Conservation (phyloP, 2,329 filamentous ascomycete genomes). For the Trichoderma sp. region DNA sequence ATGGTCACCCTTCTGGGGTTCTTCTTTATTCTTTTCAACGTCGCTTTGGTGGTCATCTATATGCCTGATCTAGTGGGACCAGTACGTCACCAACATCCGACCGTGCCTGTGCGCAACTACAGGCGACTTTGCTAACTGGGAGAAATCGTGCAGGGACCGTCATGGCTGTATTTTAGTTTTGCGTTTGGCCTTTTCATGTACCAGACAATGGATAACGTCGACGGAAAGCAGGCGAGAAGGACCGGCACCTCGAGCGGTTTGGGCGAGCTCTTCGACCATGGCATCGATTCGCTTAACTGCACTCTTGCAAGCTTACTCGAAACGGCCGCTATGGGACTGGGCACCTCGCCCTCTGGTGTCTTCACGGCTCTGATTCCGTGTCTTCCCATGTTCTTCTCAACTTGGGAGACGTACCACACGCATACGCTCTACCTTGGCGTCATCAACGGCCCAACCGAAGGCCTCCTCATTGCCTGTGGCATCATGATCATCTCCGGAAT, state of each 20-base stretch:
- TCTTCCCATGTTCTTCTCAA: conserved; percentile 98
- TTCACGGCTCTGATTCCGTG: conserved; percentile 92
- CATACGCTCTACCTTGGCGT: conserved; percentile 95
- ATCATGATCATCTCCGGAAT: conserved; percentile 88
- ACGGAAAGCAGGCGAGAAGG: conserved; percentile 94
- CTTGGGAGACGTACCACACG: conserved; percentile 99
- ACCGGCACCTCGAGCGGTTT: conserved; percentile 94
- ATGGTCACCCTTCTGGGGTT: conserved; percentile 97
- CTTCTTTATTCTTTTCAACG: conserved; percentile 87
- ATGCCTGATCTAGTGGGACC: conserved; percentile 92
- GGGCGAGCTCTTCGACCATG: conserved; percentile 97
- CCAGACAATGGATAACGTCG: conserved; percentile 98
- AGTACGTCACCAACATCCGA: conserved; percentile 54
- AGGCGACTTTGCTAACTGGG: conserved; percentile 1
- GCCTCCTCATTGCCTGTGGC: conserved; percentile 81
- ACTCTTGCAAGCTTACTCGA: conserved; percentile 89
- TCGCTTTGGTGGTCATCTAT: conserved; percentile 72
- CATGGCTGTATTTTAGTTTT: conserved; percentile 96
- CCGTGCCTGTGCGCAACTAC: background rate
- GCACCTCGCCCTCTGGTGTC: conserved; percentile 79
- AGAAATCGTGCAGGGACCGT: conserved; percentile 63
- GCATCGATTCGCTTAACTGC: conserved; percentile 97
- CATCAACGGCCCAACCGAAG: conserved; percentile 97
- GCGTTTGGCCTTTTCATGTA: conserved; percentile 97
- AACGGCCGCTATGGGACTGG: conserved; percentile 90